These are phyloP conservation scores for Rhodotorula taiwanensis DNA, from an alignment of 768 basidiomycete species.

Conservation along the genomic window DNA sequence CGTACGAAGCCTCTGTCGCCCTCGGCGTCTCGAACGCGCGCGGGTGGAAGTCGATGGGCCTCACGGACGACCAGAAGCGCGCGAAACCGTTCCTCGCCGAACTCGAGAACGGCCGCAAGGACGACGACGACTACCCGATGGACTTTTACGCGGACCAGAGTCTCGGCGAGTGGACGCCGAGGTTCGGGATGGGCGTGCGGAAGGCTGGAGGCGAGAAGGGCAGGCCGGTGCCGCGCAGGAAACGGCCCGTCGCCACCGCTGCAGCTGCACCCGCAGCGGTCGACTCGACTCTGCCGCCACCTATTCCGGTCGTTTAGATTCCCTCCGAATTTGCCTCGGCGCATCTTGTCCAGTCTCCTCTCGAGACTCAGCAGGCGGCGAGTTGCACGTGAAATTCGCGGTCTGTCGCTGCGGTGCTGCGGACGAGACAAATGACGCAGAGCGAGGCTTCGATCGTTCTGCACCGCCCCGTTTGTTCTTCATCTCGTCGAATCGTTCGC, in stretches of 20 bases:
- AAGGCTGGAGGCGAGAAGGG: constrained; percentile 32
- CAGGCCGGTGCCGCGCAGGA: constrained; percentile 30
- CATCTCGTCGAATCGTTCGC: too few relatives aligned
- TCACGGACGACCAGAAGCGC: neutral
- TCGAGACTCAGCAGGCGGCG: too few relatives aligned
- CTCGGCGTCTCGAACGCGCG: constrained; percentile 53
- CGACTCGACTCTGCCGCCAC: neutral
- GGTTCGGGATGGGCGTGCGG: constrained; percentile 34
- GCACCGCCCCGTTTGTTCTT: too few relatives aligned
- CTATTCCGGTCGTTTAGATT: neutral
- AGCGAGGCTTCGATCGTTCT: too few relatives aligned
- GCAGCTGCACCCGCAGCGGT: neutral
- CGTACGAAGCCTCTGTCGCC: constrained; percentile 86
- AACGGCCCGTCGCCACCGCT: neutral
- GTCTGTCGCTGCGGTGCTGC: too few relatives aligned
- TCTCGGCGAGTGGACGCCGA: constrained; percentile 41
- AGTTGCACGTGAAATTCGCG: neutral
- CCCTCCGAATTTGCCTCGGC: too few relatives aligned
- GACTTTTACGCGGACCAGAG: constrained; percentile 71
- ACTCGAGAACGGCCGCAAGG: constrained; percentile 37
- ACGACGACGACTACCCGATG: constrained; percentile 70
- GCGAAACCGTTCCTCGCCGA: neutral
- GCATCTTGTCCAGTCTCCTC: too few relatives aligned
- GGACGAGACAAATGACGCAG: too few relatives aligned
- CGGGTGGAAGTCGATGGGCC: constrained; percentile 36